phyloP scores from a whole-genome alignment of 2,329 filamentous ascomycete genomes.

The Arthrobotrys megalospora region DNA sequence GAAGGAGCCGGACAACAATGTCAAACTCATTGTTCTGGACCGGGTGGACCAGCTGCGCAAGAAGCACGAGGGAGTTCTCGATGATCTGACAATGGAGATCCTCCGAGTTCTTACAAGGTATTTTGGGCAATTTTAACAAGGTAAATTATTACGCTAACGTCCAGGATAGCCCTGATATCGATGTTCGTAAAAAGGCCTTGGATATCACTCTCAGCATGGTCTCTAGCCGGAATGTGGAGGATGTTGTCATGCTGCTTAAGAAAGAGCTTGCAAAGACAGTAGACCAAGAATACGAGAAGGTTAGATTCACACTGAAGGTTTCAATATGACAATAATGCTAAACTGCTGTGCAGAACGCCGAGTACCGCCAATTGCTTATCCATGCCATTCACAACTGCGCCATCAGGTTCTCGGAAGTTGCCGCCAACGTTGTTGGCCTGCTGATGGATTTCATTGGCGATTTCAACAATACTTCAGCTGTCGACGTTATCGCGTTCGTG shows the following conservation, averaged over 20 bases:
- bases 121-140: conserved; percentile 5
- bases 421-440: conserved; percentile 93
- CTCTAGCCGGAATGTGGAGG: conserved; percentile 97
- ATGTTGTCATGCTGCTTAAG: conserved; percentile 94
- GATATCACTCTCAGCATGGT: conserved; percentile 96
- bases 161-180: conserved; percentile 83
- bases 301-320: conserved; percentile 62
- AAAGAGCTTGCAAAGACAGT: conserved; percentile 98
- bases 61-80: conserved; percentile 90
- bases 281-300: conserved; percentile 97
- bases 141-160: conserved; percentile 17
- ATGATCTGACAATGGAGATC: conserved; percentile 97
- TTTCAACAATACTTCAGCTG: conserved; percentile 95
- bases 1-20: conserved; percentile 98
- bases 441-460: conserved; percentile 99
- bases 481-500: conserved; percentile 98
- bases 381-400: conserved; percentile 98
- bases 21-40: conserved; percentile 97
- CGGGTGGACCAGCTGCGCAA: conserved; percentile 88
- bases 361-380: conserved; percentile 94
- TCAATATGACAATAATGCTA: conserved; percentile 55
- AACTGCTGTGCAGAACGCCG: conserved; percentile 75
- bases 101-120: conserved; percentile 83
- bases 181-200: conserved; percentile 92
- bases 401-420: conserved; percentile 99